A percentile compares a stretch with the other conserved stretches of the same genome.
These are phyloP conservation scores for Exophiala oligosperma DNA, from an alignment of 2,329 filamentous ascomycete species.

Conservation along the genomic window DNA sequence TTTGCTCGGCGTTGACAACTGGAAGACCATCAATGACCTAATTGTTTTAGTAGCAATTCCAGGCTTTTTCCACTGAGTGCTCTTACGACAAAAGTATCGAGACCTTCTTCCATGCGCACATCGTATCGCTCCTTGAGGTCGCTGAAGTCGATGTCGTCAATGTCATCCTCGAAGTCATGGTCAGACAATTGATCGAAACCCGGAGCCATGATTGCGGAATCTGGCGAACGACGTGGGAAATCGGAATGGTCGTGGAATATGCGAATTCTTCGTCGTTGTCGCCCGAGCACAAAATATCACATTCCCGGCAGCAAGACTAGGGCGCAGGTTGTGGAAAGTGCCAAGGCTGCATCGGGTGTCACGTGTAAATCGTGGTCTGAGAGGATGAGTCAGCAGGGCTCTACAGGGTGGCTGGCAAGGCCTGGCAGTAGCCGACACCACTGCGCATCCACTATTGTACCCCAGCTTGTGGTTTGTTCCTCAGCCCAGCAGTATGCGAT, in stretches of 20 bases:
- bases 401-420: background rate
- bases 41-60: conserved; percentile 5
- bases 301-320: background rate
- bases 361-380: background rate
- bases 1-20: conserved; percentile 83
- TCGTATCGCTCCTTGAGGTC: conserved; percentile 92
- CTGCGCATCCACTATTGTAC: too few species aligned
- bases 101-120: conserved; percentile 91
- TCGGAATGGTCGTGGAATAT: background rate
- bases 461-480: background rate
- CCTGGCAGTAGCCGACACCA: background rate
- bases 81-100: conserved; percentile 79
- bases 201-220: conserved; percentile 73
- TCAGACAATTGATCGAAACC: conserved; percentile 92
- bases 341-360: background rate
- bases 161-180: conserved; percentile 85
- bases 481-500: background rate
- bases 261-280: background rate
- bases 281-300: background rate
- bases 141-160: conserved; percentile 92
- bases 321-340: conserved; percentile 6
- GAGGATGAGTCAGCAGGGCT: conserved; percentile 1
- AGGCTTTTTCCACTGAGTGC: background rate
- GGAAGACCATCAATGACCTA: conserved; percentile 87
- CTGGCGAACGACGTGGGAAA: background rate